Conservation (phyloP, 2,329 filamentous ascomycete species). For the Myrmaecium sp. region DNA sequence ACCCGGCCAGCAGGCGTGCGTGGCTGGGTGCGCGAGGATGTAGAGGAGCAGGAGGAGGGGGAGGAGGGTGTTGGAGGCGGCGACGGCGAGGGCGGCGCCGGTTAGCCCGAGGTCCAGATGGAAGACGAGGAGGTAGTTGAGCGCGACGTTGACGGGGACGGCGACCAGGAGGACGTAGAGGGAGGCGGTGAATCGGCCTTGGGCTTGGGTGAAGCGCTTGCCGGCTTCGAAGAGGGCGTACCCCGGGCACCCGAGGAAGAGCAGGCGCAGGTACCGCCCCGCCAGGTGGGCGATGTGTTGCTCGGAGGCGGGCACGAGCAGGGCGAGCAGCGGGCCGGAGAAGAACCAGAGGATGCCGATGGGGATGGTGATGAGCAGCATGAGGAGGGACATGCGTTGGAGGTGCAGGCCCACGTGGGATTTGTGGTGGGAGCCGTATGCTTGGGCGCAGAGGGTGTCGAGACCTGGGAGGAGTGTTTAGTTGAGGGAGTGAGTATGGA, state of each 20-base stretch:
- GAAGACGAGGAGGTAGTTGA: slow-evolving; percentile 33
- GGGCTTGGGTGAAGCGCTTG: slow-evolving; percentile 38
- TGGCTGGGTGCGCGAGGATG: slow-evolving; percentile 21
- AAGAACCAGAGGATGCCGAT: slow-evolving; percentile 33
- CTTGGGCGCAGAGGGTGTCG: slow-evolving; percentile 35
- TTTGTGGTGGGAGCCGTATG: slow-evolving; percentile 32
- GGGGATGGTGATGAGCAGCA: slow-evolving; percentile 30
- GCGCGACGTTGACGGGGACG: slow-evolving; percentile 29
- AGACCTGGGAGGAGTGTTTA: too few species aligned
- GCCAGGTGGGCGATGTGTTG: slow-evolving; percentile 33
- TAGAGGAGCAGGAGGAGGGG: slow-evolving; percentile 32
- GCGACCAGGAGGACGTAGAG: slow-evolving; percentile 31
- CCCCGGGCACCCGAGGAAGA: slow-evolving; percentile 33
- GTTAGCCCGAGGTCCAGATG: slow-evolving; percentile 28
- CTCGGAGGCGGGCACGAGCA: slow-evolving; percentile 30
- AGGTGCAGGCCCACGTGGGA: slow-evolving; percentile 34
- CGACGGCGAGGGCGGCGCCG: slow-evolving; percentile 34
- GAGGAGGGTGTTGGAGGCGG: slow-evolving; percentile 32
- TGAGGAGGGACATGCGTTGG: slow-evolving; percentile 35
- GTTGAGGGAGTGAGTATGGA: too few species aligned
- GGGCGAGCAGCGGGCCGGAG: slow-evolving; percentile 29
- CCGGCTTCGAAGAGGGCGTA: slow-evolving; percentile 37
- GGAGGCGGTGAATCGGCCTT: slow-evolving; percentile 35
- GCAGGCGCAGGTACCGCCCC: slow-evolving; percentile 31
- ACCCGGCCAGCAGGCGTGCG: slow-evolving; percentile 29